Evolutionary conservation across 1,284 basidiomycete species (phyloP).

Genomic region (Boletus smithii): DNA sequence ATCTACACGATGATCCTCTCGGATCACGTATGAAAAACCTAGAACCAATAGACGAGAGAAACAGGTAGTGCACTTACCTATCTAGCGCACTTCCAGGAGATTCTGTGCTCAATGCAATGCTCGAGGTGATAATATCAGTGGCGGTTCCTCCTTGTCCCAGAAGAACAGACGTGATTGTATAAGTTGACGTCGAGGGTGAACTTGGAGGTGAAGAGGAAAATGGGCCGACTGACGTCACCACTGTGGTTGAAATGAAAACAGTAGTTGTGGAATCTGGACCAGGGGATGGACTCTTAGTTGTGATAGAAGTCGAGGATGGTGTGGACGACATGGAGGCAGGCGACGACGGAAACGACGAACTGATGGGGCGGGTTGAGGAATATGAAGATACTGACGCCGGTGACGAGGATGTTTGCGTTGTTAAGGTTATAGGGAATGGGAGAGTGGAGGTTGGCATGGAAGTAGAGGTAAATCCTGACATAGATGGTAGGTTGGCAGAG

Average conservation of each 20-base stretch:
- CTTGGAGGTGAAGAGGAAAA: neutral
- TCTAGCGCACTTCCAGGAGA: conserved; percentile 2
- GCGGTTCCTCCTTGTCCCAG: conserved; percentile 11
- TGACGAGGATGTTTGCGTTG: conserved; percentile 1
- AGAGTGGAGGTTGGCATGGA: neutral
- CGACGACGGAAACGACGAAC: neutral
- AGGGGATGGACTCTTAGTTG: neutral
- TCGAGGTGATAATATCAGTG: conserved; percentile 25
- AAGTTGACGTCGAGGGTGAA: conserved; percentile 18
- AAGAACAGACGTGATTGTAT: conserved; percentile 23
- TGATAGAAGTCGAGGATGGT: neutral
- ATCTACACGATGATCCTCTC: conserved; percentile 10
- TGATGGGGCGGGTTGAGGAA: neutral
- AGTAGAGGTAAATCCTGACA: conserved; percentile 1
- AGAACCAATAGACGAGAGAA: neutral
- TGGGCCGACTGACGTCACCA: conserved; percentile 2
- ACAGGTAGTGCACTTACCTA: conserved; percentile 18
- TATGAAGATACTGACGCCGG: conserved; percentile 1
- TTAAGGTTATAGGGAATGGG: neutral
- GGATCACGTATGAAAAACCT: conserved; percentile 6
- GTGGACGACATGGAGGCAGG: neutral
- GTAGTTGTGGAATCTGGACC: conserved; percentile 6
- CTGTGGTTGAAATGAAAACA: conserved; percentile 16
- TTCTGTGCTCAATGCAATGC: conserved; percentile 25
- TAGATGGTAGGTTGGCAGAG: too few relatives aligned